Evolutionary conservation across 805 yeast genomes (phyloP).

Genomic region (Ogataea methylovora): DNA sequence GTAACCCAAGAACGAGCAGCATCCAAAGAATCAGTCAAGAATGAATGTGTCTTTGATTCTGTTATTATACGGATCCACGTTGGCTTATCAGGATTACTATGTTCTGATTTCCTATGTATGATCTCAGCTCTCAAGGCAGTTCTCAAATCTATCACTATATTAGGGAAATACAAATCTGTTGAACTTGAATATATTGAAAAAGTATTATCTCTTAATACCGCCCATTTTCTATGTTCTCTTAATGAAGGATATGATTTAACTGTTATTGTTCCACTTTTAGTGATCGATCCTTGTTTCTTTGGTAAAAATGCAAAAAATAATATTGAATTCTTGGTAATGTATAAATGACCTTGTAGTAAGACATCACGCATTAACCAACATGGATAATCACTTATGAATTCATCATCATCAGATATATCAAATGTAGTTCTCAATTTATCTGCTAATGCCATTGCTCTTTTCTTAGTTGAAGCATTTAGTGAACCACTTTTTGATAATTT

Average conservation of each 20-base stretch:
- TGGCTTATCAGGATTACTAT: slow-evolving; percentile 16
- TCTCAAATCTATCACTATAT: slow-evolving; percentile 62
- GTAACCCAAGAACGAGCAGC: slow-evolving; percentile 80
- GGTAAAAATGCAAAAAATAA: slow-evolving; percentile 80
- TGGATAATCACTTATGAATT: slow-evolving; percentile 52
- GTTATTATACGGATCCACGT: slow-evolving; percentile 55
- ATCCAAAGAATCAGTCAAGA: slow-evolving; percentile 65
- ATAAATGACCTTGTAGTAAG: slow-evolving; percentile 77
- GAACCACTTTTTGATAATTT: slow-evolving; percentile 14
- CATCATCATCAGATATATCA: slow-evolving; percentile 45
- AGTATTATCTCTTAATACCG: slow-evolving; percentile 61
- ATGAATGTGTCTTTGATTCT: slow-evolving; percentile 48
- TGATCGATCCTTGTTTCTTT: slow-evolving; percentile 32
- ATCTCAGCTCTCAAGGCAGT: slow-evolving; percentile 56
- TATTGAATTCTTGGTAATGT: slow-evolving; percentile 56
- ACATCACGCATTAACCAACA: slow-evolving; percentile 83
- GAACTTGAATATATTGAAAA: slow-evolving; percentile 63
- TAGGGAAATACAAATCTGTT: slow-evolving; percentile 81
- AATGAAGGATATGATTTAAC: slow-evolving; percentile 31
- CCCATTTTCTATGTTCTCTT: slow-evolving; percentile 62
- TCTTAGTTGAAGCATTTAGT: slow-evolving; percentile 8
- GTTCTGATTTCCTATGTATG: slow-evolving; percentile 18
- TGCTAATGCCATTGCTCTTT: slow-evolving; percentile 29
- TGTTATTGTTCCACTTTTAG: slow-evolving; percentile 44
- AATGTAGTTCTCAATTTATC: slow-evolving; percentile 30